Conservation (phyloP, 306 rosid genomes). For the Quercus parvula region DNA sequence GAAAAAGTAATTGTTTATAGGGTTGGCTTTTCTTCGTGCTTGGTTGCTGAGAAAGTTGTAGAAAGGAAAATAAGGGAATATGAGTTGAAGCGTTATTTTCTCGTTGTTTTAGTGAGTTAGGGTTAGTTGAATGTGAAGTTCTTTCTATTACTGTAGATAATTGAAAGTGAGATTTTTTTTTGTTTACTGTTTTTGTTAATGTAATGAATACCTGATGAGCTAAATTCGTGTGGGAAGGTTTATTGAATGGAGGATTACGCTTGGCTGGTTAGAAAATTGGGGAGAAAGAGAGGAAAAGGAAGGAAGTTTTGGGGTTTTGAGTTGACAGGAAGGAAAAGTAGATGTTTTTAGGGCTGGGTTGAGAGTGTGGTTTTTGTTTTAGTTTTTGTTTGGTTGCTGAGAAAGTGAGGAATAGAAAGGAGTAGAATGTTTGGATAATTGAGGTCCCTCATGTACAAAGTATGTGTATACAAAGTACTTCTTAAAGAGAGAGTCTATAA, state of each 20-base stretch:
- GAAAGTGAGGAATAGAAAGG: background rate
- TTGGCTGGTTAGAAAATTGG: too few species aligned
- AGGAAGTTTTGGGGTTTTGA: background rate
- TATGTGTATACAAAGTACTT: too few species aligned
- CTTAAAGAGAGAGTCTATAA: too few species aligned
- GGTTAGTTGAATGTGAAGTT: background rate
- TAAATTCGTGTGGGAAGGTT: background rate
- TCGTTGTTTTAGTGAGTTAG: background rate
- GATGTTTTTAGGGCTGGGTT: background rate
- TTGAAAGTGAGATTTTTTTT: background rate
- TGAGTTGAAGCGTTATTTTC: background rate
- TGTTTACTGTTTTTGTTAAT: background rate
- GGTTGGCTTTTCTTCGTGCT: background rate
- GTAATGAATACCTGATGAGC: background rate
- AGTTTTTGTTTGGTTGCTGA: slow-evolving; percentile 1
- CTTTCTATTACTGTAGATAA: background rate
- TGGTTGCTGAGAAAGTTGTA: background rate
- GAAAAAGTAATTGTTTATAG: too few species aligned
- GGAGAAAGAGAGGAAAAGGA: background rate
- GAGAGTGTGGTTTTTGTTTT: background rate
- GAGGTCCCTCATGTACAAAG: too few species aligned
- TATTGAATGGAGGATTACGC: background rate
- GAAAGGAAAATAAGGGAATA: background rate
- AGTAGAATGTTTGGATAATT: background rate
- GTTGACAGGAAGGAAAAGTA: background rate